phyloP scores from a whole-genome alignment of 2,329 filamentous ascomycete genomes.

The Ceratocystis smalleyi region DNA sequence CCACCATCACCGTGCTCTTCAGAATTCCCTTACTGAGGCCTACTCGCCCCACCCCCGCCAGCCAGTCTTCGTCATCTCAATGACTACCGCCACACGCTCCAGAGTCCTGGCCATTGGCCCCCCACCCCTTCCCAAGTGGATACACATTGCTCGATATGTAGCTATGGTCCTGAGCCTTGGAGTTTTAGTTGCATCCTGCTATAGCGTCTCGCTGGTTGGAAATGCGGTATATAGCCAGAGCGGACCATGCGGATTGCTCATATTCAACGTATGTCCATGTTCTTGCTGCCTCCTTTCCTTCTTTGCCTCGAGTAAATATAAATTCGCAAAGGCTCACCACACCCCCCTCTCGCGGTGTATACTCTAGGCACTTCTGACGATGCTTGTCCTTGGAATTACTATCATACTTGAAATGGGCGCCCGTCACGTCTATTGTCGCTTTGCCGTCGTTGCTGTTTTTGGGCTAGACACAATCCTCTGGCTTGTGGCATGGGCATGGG shows the following conservation, averaged over 20 bases:
- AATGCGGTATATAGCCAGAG: conserved; percentile 19
- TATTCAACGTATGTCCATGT: conserved; percentile 30
- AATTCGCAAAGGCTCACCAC: conserved; percentile 3
- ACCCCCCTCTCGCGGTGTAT: not conserved
- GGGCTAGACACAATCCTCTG: conserved; percentile 30
- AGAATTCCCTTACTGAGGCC: not conserved
- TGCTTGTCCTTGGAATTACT: conserved; percentile 27
- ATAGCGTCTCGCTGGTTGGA: conserved; percentile 26
- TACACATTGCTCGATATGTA: conserved; percentile 26
- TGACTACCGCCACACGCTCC: not conserved
- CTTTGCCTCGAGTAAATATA: not conserved
- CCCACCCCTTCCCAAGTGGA: conserved; percentile 25
- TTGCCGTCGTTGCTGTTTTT: conserved; percentile 26
- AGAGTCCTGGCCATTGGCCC: conserved; percentile 27
- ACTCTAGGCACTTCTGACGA: conserved; percentile 28
- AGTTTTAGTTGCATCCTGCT: conserved; percentile 28
- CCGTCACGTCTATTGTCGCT: conserved; percentile 27
- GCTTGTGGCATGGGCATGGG: conserved; percentile 30
- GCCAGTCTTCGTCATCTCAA: not conserved
- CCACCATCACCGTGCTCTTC: not conserved
- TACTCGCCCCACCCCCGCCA: not conserved
- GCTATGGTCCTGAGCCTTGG: conserved; percentile 28
- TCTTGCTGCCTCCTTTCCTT: conserved; percentile 1
- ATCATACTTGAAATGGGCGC: conserved; percentile 26
- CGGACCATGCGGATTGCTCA: conserved; percentile 29